phyloP scores from a whole-genome alignment of 2,329 filamentous ascomycete species.

The Aspergillus cejpii region DNA sequence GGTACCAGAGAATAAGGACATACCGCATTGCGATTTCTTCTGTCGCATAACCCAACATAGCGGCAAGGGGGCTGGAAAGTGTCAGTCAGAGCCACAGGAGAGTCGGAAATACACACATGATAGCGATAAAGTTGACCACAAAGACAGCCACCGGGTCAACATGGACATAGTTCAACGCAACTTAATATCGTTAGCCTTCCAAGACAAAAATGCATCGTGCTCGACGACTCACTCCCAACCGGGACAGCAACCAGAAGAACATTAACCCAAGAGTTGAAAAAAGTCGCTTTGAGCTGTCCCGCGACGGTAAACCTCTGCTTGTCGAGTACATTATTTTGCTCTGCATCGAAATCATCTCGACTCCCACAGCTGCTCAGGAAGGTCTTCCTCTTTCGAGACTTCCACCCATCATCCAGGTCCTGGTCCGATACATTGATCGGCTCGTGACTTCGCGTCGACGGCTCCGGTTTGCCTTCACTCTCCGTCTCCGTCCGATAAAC shows the following conservation, averaged over 20 bases:
- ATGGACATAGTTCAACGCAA: conserved; percentile 61
- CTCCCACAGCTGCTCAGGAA: conserved; percentile 17
- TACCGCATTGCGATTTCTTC: conserved; percentile 67
- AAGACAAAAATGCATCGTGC: neutral
- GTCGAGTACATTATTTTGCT: conserved; percentile 13
- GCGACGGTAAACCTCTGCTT: conserved; percentile 34
- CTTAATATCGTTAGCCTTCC: conserved; percentile 22
- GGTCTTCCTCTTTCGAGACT: conserved; percentile 25
- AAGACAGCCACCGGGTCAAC: conserved; percentile 63
- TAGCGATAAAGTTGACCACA: conserved; percentile 87
- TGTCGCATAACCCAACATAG: conserved; percentile 78
- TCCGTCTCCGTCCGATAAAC: conserved; percentile 21
- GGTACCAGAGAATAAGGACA: conserved; percentile 30
- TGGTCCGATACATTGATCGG: conserved; percentile 27
- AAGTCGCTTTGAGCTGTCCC: conserved; percentile 53
- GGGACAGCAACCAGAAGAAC: conserved; percentile 71
- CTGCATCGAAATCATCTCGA: neutral
- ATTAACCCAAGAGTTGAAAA: conserved; percentile 84
- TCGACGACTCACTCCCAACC: conserved; percentile 53
- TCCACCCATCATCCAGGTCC: conserved; percentile 12
- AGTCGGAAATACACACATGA: conserved; percentile 49
- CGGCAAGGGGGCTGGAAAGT: conserved; percentile 59
- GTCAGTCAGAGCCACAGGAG: neutral
- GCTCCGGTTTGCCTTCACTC: conserved; percentile 10
- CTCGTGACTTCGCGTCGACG: conserved; percentile 25